Conservation (phyloP, 2,329 filamentous ascomycete genomes). For the Shiraia sp. region DNA sequence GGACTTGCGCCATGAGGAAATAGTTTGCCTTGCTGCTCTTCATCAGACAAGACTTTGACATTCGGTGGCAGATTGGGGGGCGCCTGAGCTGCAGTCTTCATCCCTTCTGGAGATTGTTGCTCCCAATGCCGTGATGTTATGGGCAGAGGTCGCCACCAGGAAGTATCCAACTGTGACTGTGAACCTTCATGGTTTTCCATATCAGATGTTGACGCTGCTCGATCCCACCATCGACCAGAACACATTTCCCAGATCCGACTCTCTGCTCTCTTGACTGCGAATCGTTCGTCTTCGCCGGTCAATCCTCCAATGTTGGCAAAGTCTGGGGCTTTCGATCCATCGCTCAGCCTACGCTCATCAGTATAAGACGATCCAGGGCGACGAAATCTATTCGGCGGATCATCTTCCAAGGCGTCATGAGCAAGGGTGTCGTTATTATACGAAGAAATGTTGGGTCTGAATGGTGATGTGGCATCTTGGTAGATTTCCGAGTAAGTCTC, state of each 20-base stretch:
- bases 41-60: constrained; percentile 18
- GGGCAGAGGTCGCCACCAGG: constrained; percentile 72
- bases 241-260: constrained; percentile 85
- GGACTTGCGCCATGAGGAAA: constrained; percentile 53
- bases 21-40: constrained; percentile 27
- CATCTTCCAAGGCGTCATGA: constrained; percentile 54
- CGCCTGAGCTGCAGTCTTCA: neutral
- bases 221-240: constrained; percentile 70
- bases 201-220: constrained; percentile 64
- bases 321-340: constrained; percentile 48
- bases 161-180: constrained; percentile 35
- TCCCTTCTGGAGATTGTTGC: constrained; percentile 4
- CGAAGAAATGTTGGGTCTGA: constrained; percentile 75
- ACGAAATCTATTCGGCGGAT: constrained; percentile 50
- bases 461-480: constrained; percentile 75
- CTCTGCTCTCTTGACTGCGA: constrained; percentile 77
- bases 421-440: constrained; percentile 54
- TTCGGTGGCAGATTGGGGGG: constrained; percentile 11
- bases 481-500: constrained; percentile 75
- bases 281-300: constrained; percentile 79
- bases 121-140: constrained; percentile 71
- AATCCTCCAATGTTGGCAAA: constrained; percentile 71
- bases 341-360: constrained; percentile 28
- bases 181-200: constrained; percentile 61
- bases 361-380: constrained; percentile 27